These are phyloP conservation scores for Cercospora sp. DNA, from an alignment of 2,329 filamentous ascomycete species.

Conservation along the genomic window DNA sequence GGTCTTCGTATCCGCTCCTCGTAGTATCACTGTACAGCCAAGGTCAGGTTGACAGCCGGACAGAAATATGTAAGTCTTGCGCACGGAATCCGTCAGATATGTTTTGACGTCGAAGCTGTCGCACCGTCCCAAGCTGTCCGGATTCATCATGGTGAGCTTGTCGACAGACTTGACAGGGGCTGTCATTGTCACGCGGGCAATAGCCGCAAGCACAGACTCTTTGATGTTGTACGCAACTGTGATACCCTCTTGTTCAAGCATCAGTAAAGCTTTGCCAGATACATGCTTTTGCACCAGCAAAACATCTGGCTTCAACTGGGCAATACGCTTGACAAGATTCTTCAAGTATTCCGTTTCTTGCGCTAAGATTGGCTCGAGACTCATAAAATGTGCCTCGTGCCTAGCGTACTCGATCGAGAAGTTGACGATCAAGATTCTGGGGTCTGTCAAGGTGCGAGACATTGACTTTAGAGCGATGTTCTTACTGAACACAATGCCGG, in stretches of 20 bases:
- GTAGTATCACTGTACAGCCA: conserved; percentile 89
- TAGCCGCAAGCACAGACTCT: conserved; percentile 89
- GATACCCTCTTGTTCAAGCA: conserved; percentile 84
- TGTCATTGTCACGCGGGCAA: conserved; percentile 87
- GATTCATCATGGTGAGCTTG: conserved; percentile 72
- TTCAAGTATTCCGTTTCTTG: conserved; percentile 93
- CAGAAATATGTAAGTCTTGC: conserved; percentile 94
- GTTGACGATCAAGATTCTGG: conserved; percentile 86
- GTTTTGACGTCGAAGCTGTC: conserved; percentile 94
- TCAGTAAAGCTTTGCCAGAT: conserved; percentile 84
- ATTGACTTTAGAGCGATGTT: conserved; percentile 96
- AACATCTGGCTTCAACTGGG: conserved; percentile 79
- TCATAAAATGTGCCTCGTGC: conserved; percentile 95
- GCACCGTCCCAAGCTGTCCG: conserved; percentile 75
- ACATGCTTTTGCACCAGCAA: conserved; percentile 92
- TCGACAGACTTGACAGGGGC: conserved; percentile 93
- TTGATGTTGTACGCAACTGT: conserved; percentile 97
- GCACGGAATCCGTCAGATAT: conserved; percentile 78
- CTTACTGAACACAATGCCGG: conserved; percentile 95
- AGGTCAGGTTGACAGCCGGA: conserved; percentile 87
- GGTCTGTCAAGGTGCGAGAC: conserved; percentile 79
- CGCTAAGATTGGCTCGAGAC: conserved; percentile 90
- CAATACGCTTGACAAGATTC: conserved; percentile 88
- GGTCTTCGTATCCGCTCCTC: conserved; percentile 71
- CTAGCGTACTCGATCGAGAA: conserved; percentile 96